Evolutionary conservation across 441 rosid species (phyloP), one percentile per base, ranked within the genome.

Genomic region (Corymbia citriodora): DNA sequence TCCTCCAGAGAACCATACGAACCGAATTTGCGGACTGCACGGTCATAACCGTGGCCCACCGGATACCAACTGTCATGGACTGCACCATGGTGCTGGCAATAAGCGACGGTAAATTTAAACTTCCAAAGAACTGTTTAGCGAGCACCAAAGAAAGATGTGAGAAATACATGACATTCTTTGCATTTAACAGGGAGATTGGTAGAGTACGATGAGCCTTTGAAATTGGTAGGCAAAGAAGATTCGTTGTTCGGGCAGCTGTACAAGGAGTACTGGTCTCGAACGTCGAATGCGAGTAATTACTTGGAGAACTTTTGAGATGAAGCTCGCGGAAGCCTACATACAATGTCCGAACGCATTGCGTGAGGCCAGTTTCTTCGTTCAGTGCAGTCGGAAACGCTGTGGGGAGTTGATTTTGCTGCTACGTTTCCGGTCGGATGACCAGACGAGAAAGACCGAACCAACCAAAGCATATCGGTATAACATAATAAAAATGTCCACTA

Each of bases 21-120:
- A 82, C 10, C 10, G 91, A 90, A 70, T 90, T 90, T 8, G 87
- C 50, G 4, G 83, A 88, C 53, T 90, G 88, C 68, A 90, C 91
- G 1, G 88, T 90, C 88, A 90, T 90, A 63, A 88, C 91, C 3
- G 91, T 90, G 29, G 91, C 91, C n/a, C 91, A 90, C 61, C 87
- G 91, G 36, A 88, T 90, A 83, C 91, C 91, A 17, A 90, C 91
- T 7, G 91, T 90, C 59, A 53, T 90, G 85, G 88, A 88, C 88
- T 88, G 91, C 90, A 88, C 89, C 45, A 90, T 86, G 91, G 91
- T 90, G 57, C 72, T 90, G 5, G 90, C 87, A 55, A 88, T 90
- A 61, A 81, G 88, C 6, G 89, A 90, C 45, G 91, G 91, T 90
- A 85, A 83, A 40, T 4, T 55, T 16, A 55, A 87, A 55, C 68